Conservation (phyloP, 176 grass and related monocot genomes). For the Paspalum notatum region DNA sequence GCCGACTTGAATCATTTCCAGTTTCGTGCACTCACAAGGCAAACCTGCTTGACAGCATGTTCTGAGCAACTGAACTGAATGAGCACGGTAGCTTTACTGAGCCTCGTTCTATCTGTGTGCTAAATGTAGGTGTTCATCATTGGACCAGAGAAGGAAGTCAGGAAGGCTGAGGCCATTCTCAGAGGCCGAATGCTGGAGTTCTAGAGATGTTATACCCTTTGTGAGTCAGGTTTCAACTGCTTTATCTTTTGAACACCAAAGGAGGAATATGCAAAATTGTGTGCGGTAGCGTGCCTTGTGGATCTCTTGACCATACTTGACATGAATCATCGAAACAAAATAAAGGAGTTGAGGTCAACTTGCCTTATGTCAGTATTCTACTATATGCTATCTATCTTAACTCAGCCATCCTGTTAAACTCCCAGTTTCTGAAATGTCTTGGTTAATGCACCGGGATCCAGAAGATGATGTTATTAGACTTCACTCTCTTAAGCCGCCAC, state of each 20-base stretch:
- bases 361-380: not conserved
- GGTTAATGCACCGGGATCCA: not conserved
- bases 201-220: slow-evolving; percentile 39
- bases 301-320: slow-evolving; percentile 25
- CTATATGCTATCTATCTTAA: not conserved
- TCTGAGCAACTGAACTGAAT: not conserved
- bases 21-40: slow-evolving; percentile 7
- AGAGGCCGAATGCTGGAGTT: slow-evolving; percentile 73
- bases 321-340: slow-evolving; percentile 36
- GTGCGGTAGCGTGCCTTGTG: slow-evolving; percentile 19
- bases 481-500: not conserved
- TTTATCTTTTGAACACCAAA: slow-evolving; percentile 10
- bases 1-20: slow-evolving; percentile 31
- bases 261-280: slow-evolving; percentile 31
- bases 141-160: slow-evolving; percentile 77
- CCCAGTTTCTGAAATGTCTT: not conserved
- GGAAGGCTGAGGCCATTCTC: slow-evolving; percentile 88
- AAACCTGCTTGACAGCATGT: slow-evolving; percentile 3
- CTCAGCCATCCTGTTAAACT: not conserved
- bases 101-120: not conserved
- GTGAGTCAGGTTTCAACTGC: slow-evolving; percentile 19
- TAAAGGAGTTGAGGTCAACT: slow-evolving; percentile 35
- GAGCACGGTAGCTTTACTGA: slow-evolving; percentile 21
- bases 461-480: not conserved
- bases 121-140: slow-evolving; percentile 90